Conservation (phyloP, 495 filamentous ascomycete genomes). For the Amphirosellinia nigrospora region DNA sequence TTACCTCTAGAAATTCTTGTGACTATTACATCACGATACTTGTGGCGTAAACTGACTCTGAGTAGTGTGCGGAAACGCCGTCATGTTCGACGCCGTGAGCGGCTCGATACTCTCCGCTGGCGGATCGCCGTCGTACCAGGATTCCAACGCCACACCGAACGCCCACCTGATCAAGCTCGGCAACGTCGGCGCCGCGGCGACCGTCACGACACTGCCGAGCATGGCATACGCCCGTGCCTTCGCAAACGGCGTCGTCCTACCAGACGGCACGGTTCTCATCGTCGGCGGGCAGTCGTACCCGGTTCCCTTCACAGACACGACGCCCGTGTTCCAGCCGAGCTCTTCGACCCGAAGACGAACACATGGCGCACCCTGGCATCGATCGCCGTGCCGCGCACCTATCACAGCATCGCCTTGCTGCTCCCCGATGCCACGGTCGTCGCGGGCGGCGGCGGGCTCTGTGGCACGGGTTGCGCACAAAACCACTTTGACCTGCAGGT, state of each 20-base stretch:
- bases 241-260: conserved; percentile 62
- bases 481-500: conserved; percentile 67
- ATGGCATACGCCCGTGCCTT: conserved; percentile 58
- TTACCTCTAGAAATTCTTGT: too few relatives aligned
- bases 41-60: conserved; percentile 29
- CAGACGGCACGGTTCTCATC: conserved; percentile 62
- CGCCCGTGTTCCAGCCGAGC: conserved; percentile 52
- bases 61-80: conserved; percentile 16
- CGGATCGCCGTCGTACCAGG: conserved; percentile 54
- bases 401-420: conserved; percentile 62
- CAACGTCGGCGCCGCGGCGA: conserved; percentile 32
- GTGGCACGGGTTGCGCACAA: conserved; percentile 51
- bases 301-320: conserved; percentile 58
- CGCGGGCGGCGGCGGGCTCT: conserved; percentile 62
- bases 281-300: conserved; percentile 58
- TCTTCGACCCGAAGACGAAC: conserved; percentile 54
- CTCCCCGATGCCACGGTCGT: conserved; percentile 62
- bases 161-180: conserved; percentile 59
- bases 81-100: conserved; percentile 50
- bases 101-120: conserved; percentile 63
- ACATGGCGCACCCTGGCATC: conserved; percentile 49
- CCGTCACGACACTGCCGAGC: conserved; percentile 40
- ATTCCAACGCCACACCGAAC: conserved; percentile 45
- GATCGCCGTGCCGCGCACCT: conserved; percentile 55
- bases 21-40: conserved; percentile 19